phyloP scores from a whole-genome alignment of 108 stramenopile genomes.

The Nitzschia inconspicua region DNA sequence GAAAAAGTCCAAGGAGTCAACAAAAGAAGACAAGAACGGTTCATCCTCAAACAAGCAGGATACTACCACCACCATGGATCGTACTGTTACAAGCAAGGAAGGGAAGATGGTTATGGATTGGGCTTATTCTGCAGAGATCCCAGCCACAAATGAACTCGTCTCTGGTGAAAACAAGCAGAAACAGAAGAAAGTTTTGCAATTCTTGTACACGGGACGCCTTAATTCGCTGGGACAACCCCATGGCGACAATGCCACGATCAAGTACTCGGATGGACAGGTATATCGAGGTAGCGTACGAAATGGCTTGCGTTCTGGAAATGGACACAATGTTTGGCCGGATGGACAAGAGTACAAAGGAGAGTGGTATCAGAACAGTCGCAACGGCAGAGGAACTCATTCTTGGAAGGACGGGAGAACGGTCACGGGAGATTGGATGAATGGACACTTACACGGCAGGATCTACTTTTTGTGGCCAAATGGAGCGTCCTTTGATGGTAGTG shows the following conservation, averaged over 20 bases:
- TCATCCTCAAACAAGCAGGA: too few relatives aligned
- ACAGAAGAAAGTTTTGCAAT: too few relatives aligned
- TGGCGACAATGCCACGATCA: constrained; percentile 16
- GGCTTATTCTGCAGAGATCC: too few relatives aligned
- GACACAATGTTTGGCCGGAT: constrained; percentile 30
- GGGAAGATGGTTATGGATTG: too few relatives aligned
- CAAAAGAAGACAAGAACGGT: too few relatives aligned
- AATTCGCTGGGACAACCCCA: constrained; percentile 17
- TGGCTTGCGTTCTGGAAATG: constrained; percentile 24
- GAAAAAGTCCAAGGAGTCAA: not conserved
- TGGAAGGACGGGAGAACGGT: constrained; percentile 42
- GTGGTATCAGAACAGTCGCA: constrained; percentile 33
- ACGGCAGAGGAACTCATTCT: constrained; percentile 42
- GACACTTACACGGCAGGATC: constrained; percentile 37
- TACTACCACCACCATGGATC: too few relatives aligned
- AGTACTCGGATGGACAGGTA: constrained; percentile 31
- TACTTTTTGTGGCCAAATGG: constrained; percentile 45
- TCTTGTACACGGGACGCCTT: constrained; percentile 21
- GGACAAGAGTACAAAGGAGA: constrained; percentile 42
- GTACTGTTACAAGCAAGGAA: too few relatives aligned
- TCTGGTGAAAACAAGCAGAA: too few relatives aligned
- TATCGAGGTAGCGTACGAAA: constrained; percentile 22
- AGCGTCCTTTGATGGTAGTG: constrained; percentile 37
- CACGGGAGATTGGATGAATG: constrained; percentile 41
- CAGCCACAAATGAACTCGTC: too few relatives aligned